Base-by-base conservation (phyloP, 495 filamentous ascomycete species). In the Venustampulla echinocandica region DNA sequence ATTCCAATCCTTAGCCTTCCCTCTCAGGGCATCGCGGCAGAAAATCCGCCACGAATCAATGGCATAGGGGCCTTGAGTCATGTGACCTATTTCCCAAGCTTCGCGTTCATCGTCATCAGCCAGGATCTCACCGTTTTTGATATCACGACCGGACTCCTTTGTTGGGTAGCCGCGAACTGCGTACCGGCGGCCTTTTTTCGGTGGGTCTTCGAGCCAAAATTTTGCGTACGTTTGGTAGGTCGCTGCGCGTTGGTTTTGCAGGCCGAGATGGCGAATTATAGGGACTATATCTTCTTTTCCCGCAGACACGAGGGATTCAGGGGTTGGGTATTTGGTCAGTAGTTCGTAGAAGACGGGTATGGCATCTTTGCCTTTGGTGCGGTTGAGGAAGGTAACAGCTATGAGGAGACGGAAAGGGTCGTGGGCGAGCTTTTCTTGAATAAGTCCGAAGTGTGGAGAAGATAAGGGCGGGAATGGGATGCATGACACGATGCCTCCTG, bases 31-130 rank as follows among this genome's bases (percentile, higher is more conserved):
- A 61, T 97, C 90, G 1, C 90, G 74, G 56, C 87, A 94, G 61
- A 96, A 96, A 44, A 96, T 95, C 3, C 92, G 75, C 87, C 88
- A 97, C 49, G 82, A 87, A 61, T 97, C 90, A 28, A 94, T 64
- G 0, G 89, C 85, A 62, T 97, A 97, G 1, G 80, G 74, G 1
- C 92, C 90, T n/a, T 85, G 82, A 0, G 89, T 86, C 27, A 96
- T 58, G 60, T 94, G 85, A 0, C 81, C 90, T 47, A 95, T 80
- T 54, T 97, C 90, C 83, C 87, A 94, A 4, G 76, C 83, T 2
- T 64, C 63, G 3, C 54, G 41, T 10, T 62, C 47, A 36, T 56
- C 53, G n/a, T 61, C 59, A 18, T 61, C 61, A 20, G 57, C 27
- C 6, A 61, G 21, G 48, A 64, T 67, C 55, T 84, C 79, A 6